Percentiles rank a stretch among this genome's conserved stretches.
Conservation (phyloP, 352 stramenopile species). For the Pythium rhizo-oryzae region DNA sequence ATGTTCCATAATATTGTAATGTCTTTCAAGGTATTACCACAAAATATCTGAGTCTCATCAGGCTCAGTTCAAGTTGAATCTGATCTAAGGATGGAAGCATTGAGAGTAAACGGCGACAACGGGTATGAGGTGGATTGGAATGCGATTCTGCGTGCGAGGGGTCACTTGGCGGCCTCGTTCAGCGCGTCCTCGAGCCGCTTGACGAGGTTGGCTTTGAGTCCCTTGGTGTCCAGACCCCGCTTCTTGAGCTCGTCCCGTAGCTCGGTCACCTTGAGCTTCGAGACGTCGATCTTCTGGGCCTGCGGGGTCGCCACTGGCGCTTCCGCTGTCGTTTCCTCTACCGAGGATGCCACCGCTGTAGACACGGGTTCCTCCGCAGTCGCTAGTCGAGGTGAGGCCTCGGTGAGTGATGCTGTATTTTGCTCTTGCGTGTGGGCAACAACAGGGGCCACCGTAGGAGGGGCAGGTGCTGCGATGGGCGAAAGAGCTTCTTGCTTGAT, state of each 20-base stretch:
- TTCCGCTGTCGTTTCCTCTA: neutral
- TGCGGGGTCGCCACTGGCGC: conserved; percentile 12
- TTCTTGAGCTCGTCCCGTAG: conserved; percentile 69
- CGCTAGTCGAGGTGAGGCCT: no score
- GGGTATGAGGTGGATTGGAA: no score
- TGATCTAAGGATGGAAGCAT: neutral
- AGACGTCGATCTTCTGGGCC: conserved; percentile 33
- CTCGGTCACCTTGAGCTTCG: conserved; percentile 65
- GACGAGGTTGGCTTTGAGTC: conserved; percentile 65
- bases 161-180: conserved; percentile 31
- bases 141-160: neutral
- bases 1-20: conserved; percentile 21
- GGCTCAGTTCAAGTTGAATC: conserved; percentile 15
- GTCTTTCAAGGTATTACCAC: conserved; percentile 8
- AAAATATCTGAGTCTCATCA: conserved; percentile 2
- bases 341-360: neutral
- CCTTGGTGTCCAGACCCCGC: conserved; percentile 70
- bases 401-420: neutral
- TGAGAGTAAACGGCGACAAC: no score
- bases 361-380: neutral
- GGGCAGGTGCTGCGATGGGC: neutral
- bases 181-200: conserved; percentile 64
- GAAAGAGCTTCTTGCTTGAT: neutral
- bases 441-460: neutral
- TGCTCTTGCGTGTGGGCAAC: neutral